Conservation (phyloP, 2,329 filamentous ascomycete genomes). For the Aspergillus unguis region DNA sequence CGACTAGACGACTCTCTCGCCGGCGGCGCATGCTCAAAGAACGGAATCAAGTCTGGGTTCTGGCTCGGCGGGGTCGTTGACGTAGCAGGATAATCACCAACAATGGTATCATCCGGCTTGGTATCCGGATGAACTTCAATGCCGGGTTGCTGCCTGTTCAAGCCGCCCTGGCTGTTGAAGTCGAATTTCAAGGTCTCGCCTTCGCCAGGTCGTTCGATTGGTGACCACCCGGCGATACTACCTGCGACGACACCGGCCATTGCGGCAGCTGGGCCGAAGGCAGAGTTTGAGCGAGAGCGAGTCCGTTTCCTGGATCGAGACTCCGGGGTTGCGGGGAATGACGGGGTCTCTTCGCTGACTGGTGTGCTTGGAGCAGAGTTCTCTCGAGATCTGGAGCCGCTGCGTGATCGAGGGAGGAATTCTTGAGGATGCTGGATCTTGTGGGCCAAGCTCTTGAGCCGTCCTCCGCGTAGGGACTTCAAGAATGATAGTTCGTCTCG, state of each 20-base stretch:
- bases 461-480: constrained; percentile 61
- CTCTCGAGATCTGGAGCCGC: constrained; percentile 40
- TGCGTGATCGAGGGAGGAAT: constrained; percentile 44
- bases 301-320: constrained; percentile 48
- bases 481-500: constrained; percentile 62
- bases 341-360: constrained; percentile 33
- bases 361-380: constrained; percentile 55
- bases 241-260: constrained; percentile 67
- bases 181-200: constrained; percentile 38
- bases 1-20: constrained; percentile 33
- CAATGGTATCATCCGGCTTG: constrained; percentile 43
- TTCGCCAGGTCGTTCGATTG: constrained; percentile 50
- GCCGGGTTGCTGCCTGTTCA: constrained; percentile 39
- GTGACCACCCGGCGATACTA: constrained; percentile 63
- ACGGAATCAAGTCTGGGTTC: constrained; percentile 44
- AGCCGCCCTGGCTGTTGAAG: constrained; percentile 34
- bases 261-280: constrained; percentile 58
- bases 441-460: constrained; percentile 58
- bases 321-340: constrained; percentile 53
- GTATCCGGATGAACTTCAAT: constrained; percentile 49
- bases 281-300: constrained; percentile 58
- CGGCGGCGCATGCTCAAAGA: constrained; percentile 42
- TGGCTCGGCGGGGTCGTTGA: constrained; percentile 45
- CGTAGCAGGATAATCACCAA: constrained; percentile 34
- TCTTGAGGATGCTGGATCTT: constrained; percentile 57